Evolutionary conservation across 2,329 filamentous ascomycete genomes (phyloP), one percentile per base, ranked within the genome.

Genomic region (Tolypocladium amazonense): DNA sequence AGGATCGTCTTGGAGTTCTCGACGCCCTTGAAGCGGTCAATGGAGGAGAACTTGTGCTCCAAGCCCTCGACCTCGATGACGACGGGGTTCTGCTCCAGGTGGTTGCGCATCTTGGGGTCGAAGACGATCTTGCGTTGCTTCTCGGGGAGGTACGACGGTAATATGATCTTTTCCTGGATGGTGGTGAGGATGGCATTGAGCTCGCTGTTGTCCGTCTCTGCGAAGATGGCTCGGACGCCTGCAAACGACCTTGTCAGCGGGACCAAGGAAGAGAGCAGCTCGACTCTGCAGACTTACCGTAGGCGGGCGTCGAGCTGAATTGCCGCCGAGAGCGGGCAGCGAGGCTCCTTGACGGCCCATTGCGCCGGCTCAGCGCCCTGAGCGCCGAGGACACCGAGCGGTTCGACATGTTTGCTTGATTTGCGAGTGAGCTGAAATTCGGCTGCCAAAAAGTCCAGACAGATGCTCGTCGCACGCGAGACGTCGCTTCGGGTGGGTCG

Each of bases 91-190:
- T 75, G 72, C 61, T 79, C 72, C 47, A 88, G 78, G 61, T 71
- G 71, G 63, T 77, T 72, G 63, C 76, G 73, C 70, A 78, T 75
- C 62, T 76, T 77, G 18, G 68, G 63, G 61, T 76, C 73, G 72
- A 78, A 80, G 65, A 88, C 72, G 61, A 81, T 76, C 64, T 79
- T 75, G 65, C 77, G 80, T 72, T 88, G 81, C 57, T 73, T 71
- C 35, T 69, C 60, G 27, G 79, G 76, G 35, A 89, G 81, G 68
- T 85, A 81, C 38, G 78, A 72, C n/a, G 85, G 85, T 50, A 88
- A 72, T 69, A 88, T 81, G 70, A 86, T 78, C 65, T 81, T 81
- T 54, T 78, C 72, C 63, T 85, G 83, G 68, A 88, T 78, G 27
- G 67, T 71, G 47, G 72, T 69, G 62, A 89, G 79, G 38, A 79